Evolutionary conservation across 139 green algal species (phyloP).

Genomic region (Closterium sp.): DNA sequence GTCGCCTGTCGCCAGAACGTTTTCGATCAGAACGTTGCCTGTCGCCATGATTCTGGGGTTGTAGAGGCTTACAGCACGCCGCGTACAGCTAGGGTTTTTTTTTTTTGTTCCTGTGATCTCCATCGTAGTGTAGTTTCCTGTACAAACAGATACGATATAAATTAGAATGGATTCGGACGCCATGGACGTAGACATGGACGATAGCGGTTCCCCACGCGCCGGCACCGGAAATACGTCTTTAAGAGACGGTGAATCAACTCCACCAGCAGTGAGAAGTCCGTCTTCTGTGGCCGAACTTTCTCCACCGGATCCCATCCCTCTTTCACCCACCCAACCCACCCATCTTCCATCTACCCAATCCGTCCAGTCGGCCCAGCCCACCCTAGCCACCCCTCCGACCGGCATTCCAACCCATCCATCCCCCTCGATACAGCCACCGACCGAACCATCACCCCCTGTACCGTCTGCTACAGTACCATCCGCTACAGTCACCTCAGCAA

Average conservation of each 20-base stretch:
- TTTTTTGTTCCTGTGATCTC: too few species aligned
- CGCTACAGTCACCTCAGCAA: neutral
- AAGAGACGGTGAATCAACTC: neutral
- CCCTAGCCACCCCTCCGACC: neutral
- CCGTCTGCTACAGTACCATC: neutral
- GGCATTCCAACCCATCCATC: neutral
- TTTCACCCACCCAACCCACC: neutral
- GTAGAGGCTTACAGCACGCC: too few species aligned
- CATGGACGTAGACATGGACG: neutral
- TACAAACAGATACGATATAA: neutral
- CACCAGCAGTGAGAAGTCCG: neutral
- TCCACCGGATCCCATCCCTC: neutral
- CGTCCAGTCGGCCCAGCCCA: neutral
- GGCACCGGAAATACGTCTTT: neutral
- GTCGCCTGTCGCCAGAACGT: too few species aligned
- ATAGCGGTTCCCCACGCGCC: neutral
- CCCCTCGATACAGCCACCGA: neutral
- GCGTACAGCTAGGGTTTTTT: too few species aligned
- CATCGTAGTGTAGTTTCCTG: neutral
- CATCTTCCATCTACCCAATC: too few species aligned
- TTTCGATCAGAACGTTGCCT: too few species aligned
- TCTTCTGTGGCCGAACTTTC: too few species aligned
- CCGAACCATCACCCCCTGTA: neutral
- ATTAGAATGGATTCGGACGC: neutral
- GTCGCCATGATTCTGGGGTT: too few species aligned